Percentiles rank a stretch among this genome's conserved stretches.
phyloP scores from a whole-genome alignment of 2,329 filamentous ascomycete species.

The Cercospora berteroae region DNA sequence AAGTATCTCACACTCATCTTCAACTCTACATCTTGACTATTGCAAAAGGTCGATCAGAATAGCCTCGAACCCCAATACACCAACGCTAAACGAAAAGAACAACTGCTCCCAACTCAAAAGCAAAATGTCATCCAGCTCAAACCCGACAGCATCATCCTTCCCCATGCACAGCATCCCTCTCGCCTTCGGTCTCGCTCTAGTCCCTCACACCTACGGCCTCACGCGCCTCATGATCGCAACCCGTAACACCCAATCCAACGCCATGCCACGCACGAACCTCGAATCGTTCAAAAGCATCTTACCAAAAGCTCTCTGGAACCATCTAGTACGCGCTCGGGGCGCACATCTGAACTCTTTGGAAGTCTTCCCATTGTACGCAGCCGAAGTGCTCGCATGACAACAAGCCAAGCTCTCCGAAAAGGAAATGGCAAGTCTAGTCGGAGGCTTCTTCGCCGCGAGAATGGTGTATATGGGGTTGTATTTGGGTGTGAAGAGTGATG shows the following conservation, averaged over 20 bases:
- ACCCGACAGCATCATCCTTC: background rate
- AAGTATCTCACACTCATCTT: too few species aligned
- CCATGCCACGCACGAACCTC: constrained; percentile 31
- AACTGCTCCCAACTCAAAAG: too few species aligned
- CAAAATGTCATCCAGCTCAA: too few species aligned
- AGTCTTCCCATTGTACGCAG: constrained; percentile 43
- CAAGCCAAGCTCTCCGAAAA: constrained; percentile 23
- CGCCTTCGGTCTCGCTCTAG: constrained; percentile 28
- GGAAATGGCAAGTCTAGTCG: constrained; percentile 26
- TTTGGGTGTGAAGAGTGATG: constrained; percentile 25
- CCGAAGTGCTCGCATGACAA: constrained; percentile 37
- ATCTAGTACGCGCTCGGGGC: constrained; percentile 27
- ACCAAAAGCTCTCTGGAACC: constrained; percentile 26
- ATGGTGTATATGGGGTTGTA: constrained; percentile 29
- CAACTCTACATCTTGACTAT: too few species aligned
- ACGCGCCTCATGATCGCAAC: constrained; percentile 30
- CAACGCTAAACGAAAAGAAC: too few species aligned
- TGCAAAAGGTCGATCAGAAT: too few species aligned
- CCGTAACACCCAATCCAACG: constrained; percentile 24
- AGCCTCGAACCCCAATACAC: too few species aligned
- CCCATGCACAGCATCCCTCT: constrained; percentile 10
- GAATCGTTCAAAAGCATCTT: constrained; percentile 30
- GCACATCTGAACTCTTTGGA: constrained; percentile 51
- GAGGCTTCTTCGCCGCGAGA: constrained; percentile 27
- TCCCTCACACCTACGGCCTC: constrained; percentile 29